phyloP scores from a whole-genome alignment of 2,329 filamentous ascomycete species.

The Atkinsonella texensis region DNA sequence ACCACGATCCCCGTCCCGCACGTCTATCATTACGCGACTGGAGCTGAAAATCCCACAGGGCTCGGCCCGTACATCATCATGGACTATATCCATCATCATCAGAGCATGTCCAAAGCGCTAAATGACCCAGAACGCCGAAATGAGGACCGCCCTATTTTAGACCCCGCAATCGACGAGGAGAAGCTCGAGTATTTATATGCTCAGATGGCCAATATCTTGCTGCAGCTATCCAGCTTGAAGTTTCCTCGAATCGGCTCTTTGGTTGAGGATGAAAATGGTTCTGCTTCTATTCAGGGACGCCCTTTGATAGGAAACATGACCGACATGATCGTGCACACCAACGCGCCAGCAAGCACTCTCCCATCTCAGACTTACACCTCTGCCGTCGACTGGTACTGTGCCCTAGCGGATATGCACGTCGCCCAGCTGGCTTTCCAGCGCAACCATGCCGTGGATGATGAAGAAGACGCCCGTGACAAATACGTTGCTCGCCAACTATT shows the following conservation, averaged over 20 bases:
- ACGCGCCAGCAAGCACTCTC: conserved; percentile 12
- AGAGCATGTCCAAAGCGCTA: conserved; percentile 17
- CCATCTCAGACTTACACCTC: conserved; percentile 16
- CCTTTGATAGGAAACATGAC: conserved; percentile 30
- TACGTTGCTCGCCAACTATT: conserved; percentile 23
- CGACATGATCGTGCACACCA: conserved; percentile 16
- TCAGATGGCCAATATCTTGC: conserved; percentile 28
- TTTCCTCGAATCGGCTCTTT: conserved; percentile 28
- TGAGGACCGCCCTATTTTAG: conserved; percentile 18
- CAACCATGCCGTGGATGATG: conserved; percentile 23
- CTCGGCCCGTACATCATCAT: conserved; percentile 27
- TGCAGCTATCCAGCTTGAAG: conserved; percentile 24
- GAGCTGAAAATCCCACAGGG: conserved; percentile 19
- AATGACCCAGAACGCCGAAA: conserved; percentile 13
- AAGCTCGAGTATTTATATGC: conserved; percentile 23
- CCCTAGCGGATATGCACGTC: conserved; percentile 25
- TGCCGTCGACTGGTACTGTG: conserved; percentile 20
- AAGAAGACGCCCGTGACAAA: conserved; percentile 18
- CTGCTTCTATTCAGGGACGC: conserved; percentile 17
- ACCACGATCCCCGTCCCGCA: conserved; percentile 24
- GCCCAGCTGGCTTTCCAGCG: conserved; percentile 24
- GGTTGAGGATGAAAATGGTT: conserved; percentile 13
- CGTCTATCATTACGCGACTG: conserved; percentile 19
- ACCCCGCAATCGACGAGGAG: conserved; percentile 20
- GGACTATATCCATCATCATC: conserved; percentile 21